These are phyloP conservation scores for Trichoderma hamatum DNA, from an alignment of 2,329 filamentous ascomycete species.

Conservation along the genomic window DNA sequence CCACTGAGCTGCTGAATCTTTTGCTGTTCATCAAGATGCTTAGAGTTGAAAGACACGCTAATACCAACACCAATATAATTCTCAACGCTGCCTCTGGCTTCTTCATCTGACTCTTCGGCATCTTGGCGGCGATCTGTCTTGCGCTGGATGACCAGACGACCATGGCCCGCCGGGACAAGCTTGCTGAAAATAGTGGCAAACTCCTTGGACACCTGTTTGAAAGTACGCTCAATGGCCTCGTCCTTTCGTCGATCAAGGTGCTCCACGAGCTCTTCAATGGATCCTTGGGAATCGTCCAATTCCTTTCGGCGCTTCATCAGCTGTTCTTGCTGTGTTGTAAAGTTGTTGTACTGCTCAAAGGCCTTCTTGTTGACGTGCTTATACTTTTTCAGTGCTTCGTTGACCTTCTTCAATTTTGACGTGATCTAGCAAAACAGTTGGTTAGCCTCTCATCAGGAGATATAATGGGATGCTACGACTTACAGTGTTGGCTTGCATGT, in stretches of 20 bases:
- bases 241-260: conserved; percentile 95
- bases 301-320: conserved; percentile 83
- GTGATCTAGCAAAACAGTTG: conserved; percentile 49
- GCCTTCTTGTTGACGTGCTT: conserved; percentile 99
- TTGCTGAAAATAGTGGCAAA: conserved; percentile 93
- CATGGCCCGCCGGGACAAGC: conserved; percentile 90
- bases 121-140: conserved; percentile 73
- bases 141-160: conserved; percentile 88
- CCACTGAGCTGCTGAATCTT: conserved; percentile 96
- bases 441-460: conserved; percentile 20
- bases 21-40: conserved; percentile 92
- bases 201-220: conserved; percentile 94
- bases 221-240: conserved; percentile 96
- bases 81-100: conserved; percentile 75
- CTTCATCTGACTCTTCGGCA: conserved; percentile 65
- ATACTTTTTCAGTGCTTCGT: conserved; percentile 92
- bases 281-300: conserved; percentile 80
- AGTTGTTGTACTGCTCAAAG: conserved; percentile 98
- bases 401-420: conserved; percentile 82
- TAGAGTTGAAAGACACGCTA: conserved; percentile 97
- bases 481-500: conserved; percentile 77
- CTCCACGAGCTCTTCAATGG: conserved; percentile 89
- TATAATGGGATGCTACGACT: conserved; percentile 33
- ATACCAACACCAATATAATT: conserved; percentile 97
- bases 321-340: conserved; percentile 87